Evolutionary conservation across 169 alveolate species (phyloP), one percentile per base, ranked within the genome.

Genomic region (Ichthyophthirius multifiliis): DNA sequence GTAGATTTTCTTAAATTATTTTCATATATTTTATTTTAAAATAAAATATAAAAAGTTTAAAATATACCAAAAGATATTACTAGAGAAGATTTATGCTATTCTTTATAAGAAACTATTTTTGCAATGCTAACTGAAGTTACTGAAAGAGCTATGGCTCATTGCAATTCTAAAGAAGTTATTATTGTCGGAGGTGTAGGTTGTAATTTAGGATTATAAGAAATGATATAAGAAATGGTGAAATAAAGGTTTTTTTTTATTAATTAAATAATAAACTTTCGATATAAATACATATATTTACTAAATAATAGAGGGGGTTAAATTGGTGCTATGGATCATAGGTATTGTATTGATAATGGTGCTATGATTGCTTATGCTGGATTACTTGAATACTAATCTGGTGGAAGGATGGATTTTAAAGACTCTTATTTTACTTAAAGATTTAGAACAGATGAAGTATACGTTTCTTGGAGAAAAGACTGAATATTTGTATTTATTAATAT

Each of bases 151-250:
- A 98, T 98, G 99, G 96, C 99, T 43, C 98, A 97, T 82, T 94
- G 98, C 43, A 93, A 95, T 71, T 94, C 99, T 43, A 95, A 95
- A 47, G 98, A 96, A 74, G 99, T 98, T 7, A 82, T 98, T 43
- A 94, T 98, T 30, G 99, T 98, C 20, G 99, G 99, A 43, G 99
- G 99, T 16, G 99, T 98, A 4, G 99, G 99, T 15, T 98, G 99
- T 82, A 98, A 98, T 93, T 89, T 94, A 43, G 93, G 99, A 55
- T 93, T 98, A 41, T 98, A 98, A 86, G 94, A 95, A 82, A 98
- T 98, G 99, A 95, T 97, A 93, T 92, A 89, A 43, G 80, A 83
- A 67, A 98, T 98, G 99, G 99, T 99, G 1, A 80, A 89, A 74
- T 98, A 95, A 55, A 95, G 71, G 71, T 55, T 0, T 27, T n/a